Evolutionary conservation across 2,329 filamentous ascomycete species (phyloP), one percentile per base, ranked within the genome.

Genomic region (Hypoxylon sp.): DNA sequence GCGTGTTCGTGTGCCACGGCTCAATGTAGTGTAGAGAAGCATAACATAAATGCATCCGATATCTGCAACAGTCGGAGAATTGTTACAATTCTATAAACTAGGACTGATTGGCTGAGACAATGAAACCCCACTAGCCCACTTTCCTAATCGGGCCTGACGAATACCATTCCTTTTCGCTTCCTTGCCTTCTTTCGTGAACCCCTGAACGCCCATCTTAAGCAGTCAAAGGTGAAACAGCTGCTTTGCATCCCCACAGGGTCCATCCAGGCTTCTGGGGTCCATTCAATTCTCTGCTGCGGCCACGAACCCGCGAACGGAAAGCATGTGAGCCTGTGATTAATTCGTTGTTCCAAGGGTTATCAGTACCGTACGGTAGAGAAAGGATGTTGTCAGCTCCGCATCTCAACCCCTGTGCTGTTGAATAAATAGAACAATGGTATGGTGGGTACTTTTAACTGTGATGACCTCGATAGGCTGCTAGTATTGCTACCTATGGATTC

Each of bases 201-300:
- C 61, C 52, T 63, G 53, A 62, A 59, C n/a, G 52, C 41, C 41
- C 34, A 50, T 50, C 23, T 34, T n/a, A 32, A 5, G 14, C 28
- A 56, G n/a, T 32, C 38, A 28, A 57, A 51, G 48, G 41, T 65
- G 65, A 68, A 68, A 65, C 65, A 34, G 45, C 14, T 49, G 36
- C 52, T 38, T 23, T 56, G 28, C 17, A 28, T 59, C 49, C 32
- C 53, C 48, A 56, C 60, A 60, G n/a, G 30, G 56, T 59, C 46
- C 23, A 51, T 59, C 46, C 23, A 51, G 49, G 58, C 43, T 53
- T 23, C 45, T 30, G 11, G 36, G 34, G 45, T 6, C 48, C 50
- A 50, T 67, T 63, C 55, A 50, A 43, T 25, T 52, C 49, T 32
- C 46, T 30, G 5, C 46, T n/a, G 43, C 55, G 19, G 21, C 41